These are phyloP conservation scores for Penicillium brasilianum DNA, from an alignment of 2,329 filamentous ascomycete species.

Conservation along the genomic window DNA sequence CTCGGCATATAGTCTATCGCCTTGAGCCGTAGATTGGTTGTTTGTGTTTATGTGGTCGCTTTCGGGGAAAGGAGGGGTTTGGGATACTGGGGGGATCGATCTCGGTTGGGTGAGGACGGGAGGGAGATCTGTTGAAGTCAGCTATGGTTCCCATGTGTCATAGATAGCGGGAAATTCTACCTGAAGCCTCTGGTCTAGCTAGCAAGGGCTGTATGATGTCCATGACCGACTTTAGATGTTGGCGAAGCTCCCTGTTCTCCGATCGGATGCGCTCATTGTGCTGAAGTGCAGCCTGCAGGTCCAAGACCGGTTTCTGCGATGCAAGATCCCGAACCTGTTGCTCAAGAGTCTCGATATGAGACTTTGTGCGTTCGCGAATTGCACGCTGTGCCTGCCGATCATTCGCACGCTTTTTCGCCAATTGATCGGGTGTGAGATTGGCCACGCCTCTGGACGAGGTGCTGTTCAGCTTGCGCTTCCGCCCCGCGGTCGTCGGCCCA, in stretches of 20 bases:
- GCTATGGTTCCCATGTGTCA: constrained; percentile 3
- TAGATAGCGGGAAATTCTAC: constrained; percentile 36
- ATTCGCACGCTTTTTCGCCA: constrained; percentile 89
- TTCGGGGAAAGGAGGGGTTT: constrained; percentile 36
- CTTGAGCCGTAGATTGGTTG: constrained; percentile 23
- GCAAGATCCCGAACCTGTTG: constrained; percentile 75
- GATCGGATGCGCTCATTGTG: constrained; percentile 78
- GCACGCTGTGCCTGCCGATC: constrained; percentile 62
- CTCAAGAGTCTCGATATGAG: constrained; percentile 77
- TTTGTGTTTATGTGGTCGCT: constrained; percentile 30
- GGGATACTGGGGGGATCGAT: constrained; percentile 24
- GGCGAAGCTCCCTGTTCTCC: constrained; percentile 79
- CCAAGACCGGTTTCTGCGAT: constrained; percentile 79
- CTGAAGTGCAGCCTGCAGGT: constrained; percentile 74
- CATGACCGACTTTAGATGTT: constrained; percentile 69
- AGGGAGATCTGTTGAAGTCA: constrained; percentile 24
- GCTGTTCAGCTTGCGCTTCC: constrained; percentile 50
- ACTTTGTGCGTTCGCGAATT: constrained; percentile 70
- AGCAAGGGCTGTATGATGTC: constrained; percentile 56
- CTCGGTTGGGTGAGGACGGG: constrained; percentile 24
- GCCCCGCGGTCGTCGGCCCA: constrained; percentile 35
- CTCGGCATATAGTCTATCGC: constrained; percentile 37
- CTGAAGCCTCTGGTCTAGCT: constrained; percentile 49
- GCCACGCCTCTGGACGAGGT: constrained; percentile 73
- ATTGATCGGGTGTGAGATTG: constrained; percentile 83